Evolutionary conservation across 495 filamentous ascomycete species (phyloP), one percentile per base, ranked within the genome.

Genomic region (Friedmanniomyces simplex): DNA sequence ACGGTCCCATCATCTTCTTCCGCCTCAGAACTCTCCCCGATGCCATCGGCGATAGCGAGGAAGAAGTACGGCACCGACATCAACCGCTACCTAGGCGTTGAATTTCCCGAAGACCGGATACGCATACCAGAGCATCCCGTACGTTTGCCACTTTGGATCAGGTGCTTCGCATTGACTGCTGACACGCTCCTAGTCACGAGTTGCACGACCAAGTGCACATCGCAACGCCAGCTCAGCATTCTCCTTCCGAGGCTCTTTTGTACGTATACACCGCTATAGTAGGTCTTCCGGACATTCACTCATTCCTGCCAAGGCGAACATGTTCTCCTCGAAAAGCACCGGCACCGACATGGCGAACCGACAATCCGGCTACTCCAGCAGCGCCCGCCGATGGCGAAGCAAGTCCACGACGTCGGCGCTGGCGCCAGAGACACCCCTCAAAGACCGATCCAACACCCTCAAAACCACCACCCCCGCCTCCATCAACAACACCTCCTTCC

Each of bases 61-160:
- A 46, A 47, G 48, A 41, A 47, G 30, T 54, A 53, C 56, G 56
- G 49, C 37, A 45, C 41, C 28, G 57, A 60, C 51, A 60, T 60
- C 51, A 55, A 55, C 45, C 37, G 52, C 39, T 60, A 60, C 42
- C 32, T 60, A 12, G 57, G 57, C 45, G 57, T 60, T 2, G 48
- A 53, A 21, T 26, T 25, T 26, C 56, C 56, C 3, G 56, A 52
- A 24, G 48, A 59, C 13, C 32, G 49, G 24, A 59, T 53, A 16
- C 13, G 16, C 26, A 7, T 57, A 26, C 39, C 41, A 16, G 20
- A 49, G 6, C 46, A 8, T 2, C 24, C 46, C 12, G 46, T 49
- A 14, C 46, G 21, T 24, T 14, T 14, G 24, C 39, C 18, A 43
- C 39, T 16, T 3, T 13, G 14, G 10, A 32, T 10, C 5, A 43